Conservation (phyloP, 257 asterid genomes). For the Jasminum sambac region DNA sequence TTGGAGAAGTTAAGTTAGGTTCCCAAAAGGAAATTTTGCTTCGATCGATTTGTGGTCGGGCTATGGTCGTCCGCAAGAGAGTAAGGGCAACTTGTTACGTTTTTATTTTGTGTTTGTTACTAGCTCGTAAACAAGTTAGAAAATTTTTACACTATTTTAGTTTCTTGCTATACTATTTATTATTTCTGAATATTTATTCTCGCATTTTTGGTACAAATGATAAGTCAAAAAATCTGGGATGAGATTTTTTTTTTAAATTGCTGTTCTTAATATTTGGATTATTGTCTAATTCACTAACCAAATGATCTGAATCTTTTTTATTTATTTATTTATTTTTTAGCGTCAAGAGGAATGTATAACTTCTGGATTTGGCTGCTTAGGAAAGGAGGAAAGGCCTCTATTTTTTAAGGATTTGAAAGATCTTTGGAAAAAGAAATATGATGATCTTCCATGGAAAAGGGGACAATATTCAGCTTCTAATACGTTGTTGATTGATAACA, state of each 20-base stretch:
- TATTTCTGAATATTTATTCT: no score
- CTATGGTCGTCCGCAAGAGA: constrained; percentile 63
- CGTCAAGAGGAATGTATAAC: constrained; percentile 49
- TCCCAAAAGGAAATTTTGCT: constrained; percentile 57
- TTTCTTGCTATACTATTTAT: no score
- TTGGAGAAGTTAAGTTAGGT: constrained; percentile 50
- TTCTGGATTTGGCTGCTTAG: constrained; percentile 33
- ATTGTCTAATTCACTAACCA: no score
- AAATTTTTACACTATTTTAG: no score
- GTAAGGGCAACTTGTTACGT: constrained; percentile 25
- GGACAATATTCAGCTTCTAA: constrained; percentile 43
- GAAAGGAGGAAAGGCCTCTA: constrained; percentile 40
- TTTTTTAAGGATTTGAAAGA: constrained; percentile 51
- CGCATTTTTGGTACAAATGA: no score
- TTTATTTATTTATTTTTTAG: constrained; percentile 18
- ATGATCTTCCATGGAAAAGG: constrained; percentile 6
- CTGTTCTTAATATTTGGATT: no score
- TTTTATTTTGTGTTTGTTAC: no score
- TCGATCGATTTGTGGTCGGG: constrained; percentile 58
- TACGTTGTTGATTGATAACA: constrained; percentile 53
- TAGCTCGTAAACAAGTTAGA: no score
- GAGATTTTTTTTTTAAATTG: no score
- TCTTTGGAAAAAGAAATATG: constrained; percentile 33
- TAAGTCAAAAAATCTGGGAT: no score
- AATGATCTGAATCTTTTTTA: not conserved